phyloP scores from a whole-genome alignment of 257 asterid genomes.

The Leptodermis oblonga region DNA sequence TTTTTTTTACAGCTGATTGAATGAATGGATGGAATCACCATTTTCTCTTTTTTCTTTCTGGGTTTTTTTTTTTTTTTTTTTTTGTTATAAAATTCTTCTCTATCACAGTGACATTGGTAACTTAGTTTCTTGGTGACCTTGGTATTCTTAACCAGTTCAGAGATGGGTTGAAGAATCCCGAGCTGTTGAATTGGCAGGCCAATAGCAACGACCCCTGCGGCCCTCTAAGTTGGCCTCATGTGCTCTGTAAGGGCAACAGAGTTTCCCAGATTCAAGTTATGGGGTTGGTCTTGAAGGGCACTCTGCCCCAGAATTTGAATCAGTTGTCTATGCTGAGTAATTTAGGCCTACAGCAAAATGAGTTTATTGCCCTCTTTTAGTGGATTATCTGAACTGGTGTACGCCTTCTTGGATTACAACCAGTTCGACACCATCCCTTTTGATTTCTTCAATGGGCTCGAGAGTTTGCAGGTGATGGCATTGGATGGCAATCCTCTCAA shows the following conservation, averaged over 20 bases:
- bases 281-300: slow-evolving; percentile 74
- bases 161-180: slow-evolving; percentile 59
- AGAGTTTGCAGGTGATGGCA: slow-evolving; percentile 71
- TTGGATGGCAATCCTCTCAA: slow-evolving; percentile 67
- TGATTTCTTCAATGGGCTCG: slow-evolving; percentile 76
- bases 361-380: slow-evolving; percentile 65
- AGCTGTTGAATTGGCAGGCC: slow-evolving; percentile 70
- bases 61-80: no score
- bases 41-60: no score
- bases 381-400: slow-evolving; percentile 58
- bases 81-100: no score
- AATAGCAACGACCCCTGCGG: slow-evolving; percentile 77
- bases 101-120: no score
- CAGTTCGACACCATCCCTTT: slow-evolving; percentile 63
- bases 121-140: no score
- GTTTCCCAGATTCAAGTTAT: slow-evolving; percentile 85
- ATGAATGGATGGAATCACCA: no score
- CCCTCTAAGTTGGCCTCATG: slow-evolving; percentile 70
- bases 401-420: slow-evolving; percentile 76
- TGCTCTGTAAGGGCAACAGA: slow-evolving; percentile 46
- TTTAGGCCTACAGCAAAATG: slow-evolving; percentile 68
- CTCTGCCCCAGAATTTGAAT: slow-evolving; percentile 64
- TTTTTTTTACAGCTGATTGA: no score
- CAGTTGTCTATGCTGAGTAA: slow-evolving; percentile 49
- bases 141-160: slow-evolving; percentile 54